Conservation (phyloP, 2,329 filamentous ascomycete species). For the Cladorrhinum sp. region DNA sequence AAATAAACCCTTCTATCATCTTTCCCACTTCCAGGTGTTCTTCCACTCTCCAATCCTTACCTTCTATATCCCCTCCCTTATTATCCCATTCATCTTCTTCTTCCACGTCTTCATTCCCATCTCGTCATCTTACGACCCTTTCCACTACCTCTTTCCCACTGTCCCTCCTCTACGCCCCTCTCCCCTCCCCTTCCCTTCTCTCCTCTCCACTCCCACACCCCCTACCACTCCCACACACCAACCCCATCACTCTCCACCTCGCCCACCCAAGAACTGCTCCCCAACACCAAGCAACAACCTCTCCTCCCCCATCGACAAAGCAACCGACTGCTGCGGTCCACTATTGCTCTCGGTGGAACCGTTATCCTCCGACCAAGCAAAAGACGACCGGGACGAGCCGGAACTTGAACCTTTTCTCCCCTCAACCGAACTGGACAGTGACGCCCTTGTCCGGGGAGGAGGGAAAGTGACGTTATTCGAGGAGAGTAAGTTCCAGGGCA, state of each 20-base stretch:
- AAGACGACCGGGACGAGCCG: no score
- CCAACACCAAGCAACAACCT: conserved; percentile 13
- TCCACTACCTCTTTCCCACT: no score
- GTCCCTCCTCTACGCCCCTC: no score
- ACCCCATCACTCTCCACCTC: neutral
- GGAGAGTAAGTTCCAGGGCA: neutral
- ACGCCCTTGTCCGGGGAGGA: neutral
- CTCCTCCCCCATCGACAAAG: neutral
- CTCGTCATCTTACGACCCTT: no score
- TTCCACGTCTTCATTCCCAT: no score
- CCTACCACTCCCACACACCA: neutral
- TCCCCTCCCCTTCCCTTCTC: no score
- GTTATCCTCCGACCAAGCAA: neutral
- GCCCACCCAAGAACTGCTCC: conserved; percentile 10
- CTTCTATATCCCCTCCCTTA: neutral
- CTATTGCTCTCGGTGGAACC: neutral
- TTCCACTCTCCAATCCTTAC: neutral
- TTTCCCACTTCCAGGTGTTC: neutral
- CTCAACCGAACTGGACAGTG: conserved; percentile 9
- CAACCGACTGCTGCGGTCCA: neutral
- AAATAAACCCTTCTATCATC: neutral
- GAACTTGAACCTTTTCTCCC: conserved; percentile 13
- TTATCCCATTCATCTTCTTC: no score
- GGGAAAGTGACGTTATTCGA: conserved; percentile 17
- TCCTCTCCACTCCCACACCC: no score